Base-by-base conservation (phyloP, 73 alveolate species). In the Stentor coeruleus region DNA sequence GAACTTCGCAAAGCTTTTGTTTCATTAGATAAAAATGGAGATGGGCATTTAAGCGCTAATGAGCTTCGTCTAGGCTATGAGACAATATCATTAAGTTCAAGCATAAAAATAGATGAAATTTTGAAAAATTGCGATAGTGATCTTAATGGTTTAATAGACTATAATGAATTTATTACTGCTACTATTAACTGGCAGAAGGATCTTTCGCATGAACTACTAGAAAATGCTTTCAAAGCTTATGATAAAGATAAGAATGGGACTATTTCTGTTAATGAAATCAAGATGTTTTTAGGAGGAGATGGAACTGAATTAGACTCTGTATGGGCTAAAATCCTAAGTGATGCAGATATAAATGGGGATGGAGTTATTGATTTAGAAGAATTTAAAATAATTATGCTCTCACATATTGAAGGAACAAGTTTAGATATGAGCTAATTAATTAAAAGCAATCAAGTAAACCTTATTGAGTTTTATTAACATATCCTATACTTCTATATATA, bases 31-130 rank as follows among this genome's bases (percentile, higher is more conserved):
- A 66, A 20, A 31, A 95, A 91, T 75, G 95, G 95, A 42, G 89
- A 89, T 81, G 97, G 97, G 38, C 87, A 85, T 42, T 85, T 91
- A 74, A 89, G 95, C 11, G 95, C 95, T 49, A 88, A 87, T 75
- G 97, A 91, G 92, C 90, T 91, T 72, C 79, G 87, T 35, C 3
- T 58, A 59, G 74, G 81, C 35, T 88, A 88, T 20, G 77, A 75
- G 20, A 60, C 72, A 31, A 4, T 58, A n/a, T 87, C 84, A 3
- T 57, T 28, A 2, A 75, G 59, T 31, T 88, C 89, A 40, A 88
- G 82, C n/a, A 90, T 86, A 20, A 35, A 39, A 20, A 3, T 90
- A 91, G 59, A 28, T 88, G 31, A 89, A 84, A 75, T 92, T 0
- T 81, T 91, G 39, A 81, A 39, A 26, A 79, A 85, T 15, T 82